Base-by-base conservation (phyloP, 768 basidiomycete species). In the Lentinus tigrinus region DNA sequence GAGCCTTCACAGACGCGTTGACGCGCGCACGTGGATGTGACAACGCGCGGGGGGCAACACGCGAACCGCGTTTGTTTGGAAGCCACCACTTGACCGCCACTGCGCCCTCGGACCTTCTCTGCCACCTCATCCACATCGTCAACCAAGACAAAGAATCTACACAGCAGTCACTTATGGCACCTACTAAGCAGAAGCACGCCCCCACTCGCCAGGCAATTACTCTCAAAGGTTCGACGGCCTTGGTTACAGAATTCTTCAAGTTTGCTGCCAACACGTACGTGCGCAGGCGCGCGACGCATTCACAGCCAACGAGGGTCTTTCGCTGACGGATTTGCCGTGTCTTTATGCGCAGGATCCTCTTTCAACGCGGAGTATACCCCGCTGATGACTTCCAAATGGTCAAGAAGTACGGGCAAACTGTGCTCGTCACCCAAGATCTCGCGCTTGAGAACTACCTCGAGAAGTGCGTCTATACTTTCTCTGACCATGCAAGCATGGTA, bases 381-480 rank as follows among this genome's bases (percentile, higher is more conserved):
- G 88, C 93, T 0, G 97, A 98, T 73, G 97, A 99, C 76, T 99
- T 99, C 71, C 90, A 93, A 69, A 95, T 97, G 93, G 96, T 99
- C 58, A 99, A 98, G 74, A 99, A 98, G 72, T 99, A 98, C 65
- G 96, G 97, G 0, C 88, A 98, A 69, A 95, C 93, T 0, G 91
- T 99, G 52, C 81, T 98, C 24, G 89, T 98, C 7, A 97, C 95
- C 0, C 90, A 95, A 63, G 96, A 99, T 65, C 85, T 95, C 47
- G 89, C 90, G 3, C 76, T 99, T 47, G 93, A 98, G 70, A 92
- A 89, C 69, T 98, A 99, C 69, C 82, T 98, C n/a, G 86, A 90
- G 54, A 84, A 84, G 90, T 89, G 64, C 27, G 72, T 64, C 19
- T 14, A 16, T 24, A 28, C 43, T 40, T 47, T 38, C 56, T 48